Base-by-base conservation (phyloP, 495 filamentous ascomycete species). In the Penicillium cinerascens region DNA sequence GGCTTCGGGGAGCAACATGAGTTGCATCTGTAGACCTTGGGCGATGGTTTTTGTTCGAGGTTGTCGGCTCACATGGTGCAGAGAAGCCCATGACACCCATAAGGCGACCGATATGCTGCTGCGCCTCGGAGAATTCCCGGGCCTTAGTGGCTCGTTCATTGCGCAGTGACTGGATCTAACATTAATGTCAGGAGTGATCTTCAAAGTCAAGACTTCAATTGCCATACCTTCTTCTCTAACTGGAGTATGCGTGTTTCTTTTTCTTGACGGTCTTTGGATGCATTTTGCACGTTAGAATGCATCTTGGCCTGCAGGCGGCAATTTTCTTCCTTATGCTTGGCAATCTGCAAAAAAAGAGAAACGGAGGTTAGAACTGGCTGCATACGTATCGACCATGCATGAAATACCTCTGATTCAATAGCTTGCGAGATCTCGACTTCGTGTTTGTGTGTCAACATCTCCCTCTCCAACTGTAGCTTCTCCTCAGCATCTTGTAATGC, bases 71-170 rank as follows among this genome's bases (percentile, higher is more conserved):
- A n/a, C 41, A 4, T n/a, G 65, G 58, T 18, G 61, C 44, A 6
- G 67, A 68, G 50, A 71, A 75, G 1, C 70, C 73, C 74, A 77
- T 78, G 2, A 80, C 69, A 16, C 56, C 62, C 70, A 78, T 77
- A 7, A 79, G 56, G 7, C 71, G 69, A 18, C 73, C 58, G 29
- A 76, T 77, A 18, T 78, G 74, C 39, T 78, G 71, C 49, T 78
- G 75, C 15, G 75, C 74, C 46, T 78, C 73, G 1, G 67, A 70
- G 36, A 80, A 75, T 44, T 80, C 75, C 11, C 68, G 68, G n/a
- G 74, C 70, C 51, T 74, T 75, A 17, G 70, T 63, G 22, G 73
- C 63, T 44, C 70, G 60, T 44, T 76, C 70, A 35, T 72, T 62
- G 13, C 68, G 68, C 27, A 77, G 52, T 10, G 67, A 62, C 55